phyloP scores from a whole-genome alignment of 2,329 filamentous ascomycete species.

The Westerdykella sp. region DNA sequence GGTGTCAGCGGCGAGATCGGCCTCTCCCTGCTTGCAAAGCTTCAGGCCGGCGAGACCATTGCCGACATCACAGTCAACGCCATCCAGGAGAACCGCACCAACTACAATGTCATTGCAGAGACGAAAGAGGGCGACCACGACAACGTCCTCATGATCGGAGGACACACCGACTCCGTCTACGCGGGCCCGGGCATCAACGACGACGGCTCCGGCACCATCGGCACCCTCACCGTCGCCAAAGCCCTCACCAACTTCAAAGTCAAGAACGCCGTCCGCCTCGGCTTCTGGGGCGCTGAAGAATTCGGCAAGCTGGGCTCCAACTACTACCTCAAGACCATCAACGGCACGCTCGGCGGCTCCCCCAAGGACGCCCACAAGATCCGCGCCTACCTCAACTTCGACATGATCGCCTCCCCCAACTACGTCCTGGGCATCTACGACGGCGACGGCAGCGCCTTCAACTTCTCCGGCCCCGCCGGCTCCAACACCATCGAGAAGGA shows the following conservation, averaged over 20 bases:
- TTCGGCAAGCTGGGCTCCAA: slow-evolving; percentile 36
- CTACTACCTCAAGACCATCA: slow-evolving; percentile 35
- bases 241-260: slow-evolving; percentile 36
- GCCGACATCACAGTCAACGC: slow-evolving; percentile 38
- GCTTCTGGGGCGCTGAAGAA: slow-evolving; percentile 39
- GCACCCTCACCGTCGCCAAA: slow-evolving; percentile 34
- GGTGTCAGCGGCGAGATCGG: slow-evolving; percentile 59
- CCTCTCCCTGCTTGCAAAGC: slow-evolving; percentile 47
- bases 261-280: slow-evolving; percentile 38
- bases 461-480: slow-evolving; percentile 33
- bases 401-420: slow-evolving; percentile 40
- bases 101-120: slow-evolving; percentile 36
- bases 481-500: slow-evolving; percentile 33
- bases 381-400: slow-evolving; percentile 40
- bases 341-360: slow-evolving; percentile 25
- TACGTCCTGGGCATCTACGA: slow-evolving; percentile 38
- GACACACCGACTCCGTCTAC: slow-evolving; percentile 39
- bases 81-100: slow-evolving; percentile 43
- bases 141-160: slow-evolving; percentile 38
- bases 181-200: slow-evolving; percentile 41
- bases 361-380: slow-evolving; percentile 33
- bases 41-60: slow-evolving; percentile 41
- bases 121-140: slow-evolving; percentile 38
- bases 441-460: slow-evolving; percentile 34
- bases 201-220: slow-evolving; percentile 38